A percentile compares a stretch with the other conserved stretches of the same genome.
These are phyloP conservation scores for Sphaerostilbella broomeana DNA, from an alignment of 2,329 filamentous ascomycete genomes.

Conservation along the genomic window DNA sequence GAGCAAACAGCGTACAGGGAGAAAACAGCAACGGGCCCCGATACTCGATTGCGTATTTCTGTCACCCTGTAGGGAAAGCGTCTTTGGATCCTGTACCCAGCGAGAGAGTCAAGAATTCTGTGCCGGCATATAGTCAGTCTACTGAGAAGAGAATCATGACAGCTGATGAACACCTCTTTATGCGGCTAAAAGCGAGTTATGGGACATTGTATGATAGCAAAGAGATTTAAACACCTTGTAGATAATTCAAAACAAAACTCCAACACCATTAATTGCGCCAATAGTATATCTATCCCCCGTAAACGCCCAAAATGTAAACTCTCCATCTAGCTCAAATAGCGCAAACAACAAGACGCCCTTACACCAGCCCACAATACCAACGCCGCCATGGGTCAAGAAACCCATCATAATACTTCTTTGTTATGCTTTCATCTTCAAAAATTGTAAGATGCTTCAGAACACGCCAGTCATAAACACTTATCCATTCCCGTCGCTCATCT, in stretches of 20 bases:
- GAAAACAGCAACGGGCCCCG: constrained; percentile 45
- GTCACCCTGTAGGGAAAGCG: constrained; percentile 52
- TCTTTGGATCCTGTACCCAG: constrained; percentile 55
- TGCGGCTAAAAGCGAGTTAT: constrained; percentile 55
- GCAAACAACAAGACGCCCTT: constrained; percentile 6
- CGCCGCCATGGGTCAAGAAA: constrained; percentile 37
- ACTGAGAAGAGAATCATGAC: constrained; percentile 52
- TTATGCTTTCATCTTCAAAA: constrained; percentile 29
- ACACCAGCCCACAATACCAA: constrained; percentile 39
- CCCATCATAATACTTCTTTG: constrained; percentile 28
- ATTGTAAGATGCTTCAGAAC: constrained; percentile 35
- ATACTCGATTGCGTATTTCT: constrained; percentile 64
- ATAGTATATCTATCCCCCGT: not conserved
- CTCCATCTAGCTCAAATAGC: too few relatives aligned
- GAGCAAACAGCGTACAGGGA: constrained; percentile 26
- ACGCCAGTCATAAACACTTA: constrained; percentile 43
- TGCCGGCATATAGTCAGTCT: constrained; percentile 24
- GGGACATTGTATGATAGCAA: constrained; percentile 45
- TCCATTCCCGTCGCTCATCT: constrained; percentile 28
- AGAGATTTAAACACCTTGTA: constrained; percentile 1
- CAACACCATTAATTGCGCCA: not conserved
- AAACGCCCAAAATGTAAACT: too few relatives aligned
- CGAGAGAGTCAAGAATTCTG: constrained; percentile 42
- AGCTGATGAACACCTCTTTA: constrained; percentile 56
- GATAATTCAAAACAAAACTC: not conserved